Evolutionary conservation across 2,329 filamentous ascomycete genomes (phyloP).

Genomic region (Fusarium musae): DNA sequence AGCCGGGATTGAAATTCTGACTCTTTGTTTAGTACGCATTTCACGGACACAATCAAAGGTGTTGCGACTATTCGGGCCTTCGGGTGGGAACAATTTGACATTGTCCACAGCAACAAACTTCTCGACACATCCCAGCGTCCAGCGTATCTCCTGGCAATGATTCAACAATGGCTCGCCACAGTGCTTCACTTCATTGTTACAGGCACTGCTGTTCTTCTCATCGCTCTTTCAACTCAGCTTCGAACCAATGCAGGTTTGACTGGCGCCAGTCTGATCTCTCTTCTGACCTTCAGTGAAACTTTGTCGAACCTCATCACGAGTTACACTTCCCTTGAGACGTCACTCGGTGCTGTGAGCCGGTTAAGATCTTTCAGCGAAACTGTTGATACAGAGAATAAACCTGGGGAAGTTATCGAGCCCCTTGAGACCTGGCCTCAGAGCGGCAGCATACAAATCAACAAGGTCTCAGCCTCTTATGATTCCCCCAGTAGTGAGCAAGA

Average conservation of each 20-base stretch:
- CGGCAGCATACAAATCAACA: slow-evolving; percentile 46
- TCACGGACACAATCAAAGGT: slow-evolving; percentile 66
- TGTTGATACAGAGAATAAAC: slow-evolving; percentile 39
- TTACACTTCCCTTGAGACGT: slow-evolving; percentile 42
- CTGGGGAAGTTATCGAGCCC: slow-evolving; percentile 33
- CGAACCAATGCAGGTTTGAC: slow-evolving; percentile 51
- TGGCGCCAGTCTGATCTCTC: slow-evolving; percentile 52
- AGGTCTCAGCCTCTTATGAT: slow-evolving; percentile 50
- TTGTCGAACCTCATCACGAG: slow-evolving; percentile 32
- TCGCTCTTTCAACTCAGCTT: slow-evolving; percentile 59
- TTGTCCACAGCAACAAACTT: slow-evolving; percentile 57
- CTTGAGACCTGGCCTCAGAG: slow-evolving; percentile 46
- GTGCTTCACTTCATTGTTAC: slow-evolving; percentile 62
- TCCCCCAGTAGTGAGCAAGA: slow-evolving; percentile 1
- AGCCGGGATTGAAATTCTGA: not conserved
- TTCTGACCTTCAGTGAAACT: slow-evolving; percentile 49
- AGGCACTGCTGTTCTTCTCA: slow-evolving; percentile 58
- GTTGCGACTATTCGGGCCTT: slow-evolving; percentile 67
- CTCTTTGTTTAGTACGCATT: slow-evolving; percentile 53
- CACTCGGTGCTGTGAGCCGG: slow-evolving; percentile 35
- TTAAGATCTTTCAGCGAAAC: slow-evolving; percentile 42
- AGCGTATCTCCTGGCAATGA: slow-evolving; percentile 65
- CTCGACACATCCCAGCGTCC: slow-evolving; percentile 67
- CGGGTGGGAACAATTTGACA: slow-evolving; percentile 55
- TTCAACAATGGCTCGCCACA: slow-evolving; percentile 68